Conservation (phyloP, 2,329 filamentous ascomycete genomes). For the Juglanconis oblonga region DNA sequence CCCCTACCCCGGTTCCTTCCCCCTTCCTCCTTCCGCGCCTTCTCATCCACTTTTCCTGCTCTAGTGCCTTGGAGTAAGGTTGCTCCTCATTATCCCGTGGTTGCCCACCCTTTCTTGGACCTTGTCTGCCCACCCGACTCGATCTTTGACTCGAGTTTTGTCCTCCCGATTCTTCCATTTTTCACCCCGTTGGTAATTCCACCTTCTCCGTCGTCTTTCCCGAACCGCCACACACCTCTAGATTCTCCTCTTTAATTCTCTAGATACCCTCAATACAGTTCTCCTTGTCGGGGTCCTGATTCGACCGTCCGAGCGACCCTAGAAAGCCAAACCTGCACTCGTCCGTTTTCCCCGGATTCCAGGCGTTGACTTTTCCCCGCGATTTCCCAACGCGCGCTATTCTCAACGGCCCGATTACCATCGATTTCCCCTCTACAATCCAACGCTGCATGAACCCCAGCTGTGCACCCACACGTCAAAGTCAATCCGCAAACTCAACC, state of each 20-base stretch:
- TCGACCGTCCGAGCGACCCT: slow-evolving; percentile 4
- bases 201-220: background rate
- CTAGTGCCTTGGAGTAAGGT: background rate
- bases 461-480: background rate
- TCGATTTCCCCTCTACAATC: background rate
- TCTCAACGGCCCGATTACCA: slow-evolving; percentile 19
- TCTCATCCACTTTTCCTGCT: background rate
- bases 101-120: slow-evolving; percentile 8
- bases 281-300: background rate
- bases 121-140: slow-evolving; percentile 1
- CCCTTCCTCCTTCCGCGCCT: slow-evolving; percentile 1
- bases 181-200: background rate
- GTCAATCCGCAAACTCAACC: background rate
- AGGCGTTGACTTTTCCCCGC: slow-evolving; percentile 12
- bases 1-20: background rate
- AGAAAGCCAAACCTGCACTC: background rate
- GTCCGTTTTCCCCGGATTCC: slow-evolving; percentile 18
- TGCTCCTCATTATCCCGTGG: slow-evolving; percentile 18
- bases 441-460: slow-evolving; percentile 17
- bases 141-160: slow-evolving; percentile 4
- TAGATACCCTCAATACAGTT: background rate
- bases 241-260: background rate
- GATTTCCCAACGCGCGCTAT: slow-evolving; percentile 11
- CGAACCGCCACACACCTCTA: background rate
- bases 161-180: background rate